phyloP scores from a whole-genome alignment of 2,329 filamentous ascomycete species.

The Aspergillus caelatus region DNA sequence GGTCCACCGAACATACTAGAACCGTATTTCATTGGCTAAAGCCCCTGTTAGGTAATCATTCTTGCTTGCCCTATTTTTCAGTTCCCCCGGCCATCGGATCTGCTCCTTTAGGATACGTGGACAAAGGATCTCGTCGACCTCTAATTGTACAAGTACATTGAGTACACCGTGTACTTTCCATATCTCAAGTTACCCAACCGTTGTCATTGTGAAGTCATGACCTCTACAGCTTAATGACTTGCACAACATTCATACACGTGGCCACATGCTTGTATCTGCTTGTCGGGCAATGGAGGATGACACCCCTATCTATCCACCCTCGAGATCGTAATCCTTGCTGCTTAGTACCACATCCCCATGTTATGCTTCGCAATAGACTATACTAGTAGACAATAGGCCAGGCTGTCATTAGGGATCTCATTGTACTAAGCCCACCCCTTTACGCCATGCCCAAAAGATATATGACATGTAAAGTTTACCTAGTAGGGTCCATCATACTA shows the following conservation, averaged over 20 bases:
- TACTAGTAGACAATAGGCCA: neutral
- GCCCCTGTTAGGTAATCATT: neutral
- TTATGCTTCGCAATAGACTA: neutral
- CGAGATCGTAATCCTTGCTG: neutral
- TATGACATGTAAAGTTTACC: neutral
- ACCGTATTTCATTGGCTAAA: slow-evolving; percentile 10
- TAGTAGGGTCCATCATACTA: neutral
- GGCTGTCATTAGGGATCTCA: neutral
- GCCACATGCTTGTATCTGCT: neutral
- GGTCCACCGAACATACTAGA: slow-evolving; percentile 38
- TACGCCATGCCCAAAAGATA: neutral
- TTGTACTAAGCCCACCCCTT: neutral
- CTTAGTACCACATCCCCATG: neutral
- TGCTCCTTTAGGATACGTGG: neutral
- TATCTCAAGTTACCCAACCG: neutral
- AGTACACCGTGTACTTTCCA: slow-evolving; percentile 1
- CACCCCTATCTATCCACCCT: neutral
- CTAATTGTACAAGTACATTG: neutral
- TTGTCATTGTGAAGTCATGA: neutral
- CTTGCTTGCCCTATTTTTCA: slow-evolving; percentile 1
- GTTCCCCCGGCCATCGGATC: neutral
- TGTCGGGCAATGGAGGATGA: neutral
- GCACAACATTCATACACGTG: neutral
- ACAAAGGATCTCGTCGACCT: neutral
- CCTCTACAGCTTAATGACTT: neutral